A percentile compares a stretch with the other conserved stretches of the same genome.
These are phyloP conservation scores for Stropharia rugosoannulata DNA, from an alignment of 768 basidiomycete genomes.

Conservation along the genomic window DNA sequence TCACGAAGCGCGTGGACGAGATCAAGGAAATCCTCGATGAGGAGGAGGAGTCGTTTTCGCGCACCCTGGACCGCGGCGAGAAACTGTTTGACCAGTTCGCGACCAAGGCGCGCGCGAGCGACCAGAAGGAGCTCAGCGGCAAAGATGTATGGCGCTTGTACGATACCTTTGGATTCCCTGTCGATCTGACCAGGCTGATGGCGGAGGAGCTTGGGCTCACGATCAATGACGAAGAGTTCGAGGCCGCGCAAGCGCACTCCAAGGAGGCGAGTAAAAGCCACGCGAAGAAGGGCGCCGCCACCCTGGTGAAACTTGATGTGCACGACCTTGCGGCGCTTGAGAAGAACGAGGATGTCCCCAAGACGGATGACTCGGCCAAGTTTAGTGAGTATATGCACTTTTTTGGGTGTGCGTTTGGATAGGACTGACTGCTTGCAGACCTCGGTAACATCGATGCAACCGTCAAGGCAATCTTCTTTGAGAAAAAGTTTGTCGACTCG, in stretches of 20 bases:
- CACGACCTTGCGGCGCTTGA: conserved; percentile 91
- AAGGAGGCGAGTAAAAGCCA: conserved; percentile 91
- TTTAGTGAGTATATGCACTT: conserved; percentile 59
- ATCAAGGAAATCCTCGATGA: conserved; percentile 96
- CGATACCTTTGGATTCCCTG: conserved; percentile 98
- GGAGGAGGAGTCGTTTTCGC: conserved; percentile 95
- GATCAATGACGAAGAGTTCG: conserved; percentile 88
- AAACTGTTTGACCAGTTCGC: conserved; percentile 92
- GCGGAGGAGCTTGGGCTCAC: conserved; percentile 87
- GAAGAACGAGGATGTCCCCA: conserved; percentile 71
- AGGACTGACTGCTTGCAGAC: conserved; percentile 39
- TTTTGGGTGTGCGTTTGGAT: neutral
- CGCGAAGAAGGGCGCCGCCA: conserved; percentile 64
- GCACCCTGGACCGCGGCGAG: conserved; percentile 97
- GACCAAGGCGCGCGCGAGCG: conserved; percentile 58
- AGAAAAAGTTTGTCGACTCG: conserved; percentile 70
- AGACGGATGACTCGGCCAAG: conserved; percentile 92
- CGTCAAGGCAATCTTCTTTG: conserved; percentile 83
- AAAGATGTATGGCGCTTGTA: conserved; percentile 97
- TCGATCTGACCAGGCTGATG: conserved; percentile 95
- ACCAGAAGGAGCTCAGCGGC: conserved; percentile 70
- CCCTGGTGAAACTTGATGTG: conserved; percentile 89
- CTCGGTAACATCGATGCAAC: conserved; percentile 74
- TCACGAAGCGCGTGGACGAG: conserved; percentile 76
- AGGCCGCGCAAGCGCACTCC: conserved; percentile 81